Evolutionary conservation across 169 alveolate genomes (phyloP), one percentile per base, ranked within the genome.

Genomic region (Eimeria brunetti): DNA sequence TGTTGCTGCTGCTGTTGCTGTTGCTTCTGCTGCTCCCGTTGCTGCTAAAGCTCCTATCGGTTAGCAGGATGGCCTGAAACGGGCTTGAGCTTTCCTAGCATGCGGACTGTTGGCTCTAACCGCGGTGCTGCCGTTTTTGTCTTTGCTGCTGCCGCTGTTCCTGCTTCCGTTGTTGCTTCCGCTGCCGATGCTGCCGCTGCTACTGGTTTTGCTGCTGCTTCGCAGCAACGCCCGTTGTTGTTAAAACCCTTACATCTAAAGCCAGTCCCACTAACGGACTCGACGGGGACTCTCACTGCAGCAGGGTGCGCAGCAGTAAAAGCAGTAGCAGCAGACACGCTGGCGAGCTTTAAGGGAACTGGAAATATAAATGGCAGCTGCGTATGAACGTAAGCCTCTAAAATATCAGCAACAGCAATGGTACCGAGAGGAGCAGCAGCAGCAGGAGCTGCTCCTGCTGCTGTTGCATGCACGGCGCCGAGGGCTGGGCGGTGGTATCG

Each of bases 391-490:
- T 4, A 67, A n/a, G 46, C 18, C 62, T 41, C 38, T 76, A 38
- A n/a, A 44, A 7, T 36, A 41, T 38, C 58, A 41, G 24, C 62
- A 38, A 8, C 38, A 38, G 5, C 11, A 30, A 7, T 38, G 33
- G 33, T 11, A 73, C 3, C 20, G 41, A 16, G 38, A 7, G 38
- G 27, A 27, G 14, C 58, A 76, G 30, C 69, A 51, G 71, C 71
- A 51, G n/a, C 71, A 0, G 62, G 24, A 75, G 85, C 60, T 22
- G 62, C 60, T 41, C 30, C 58, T 18, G 41, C 62, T 14, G 85
- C 62, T 41, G 58, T 9, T 30, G 85, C 85, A 75, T 75, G 85
- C 85, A 24, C 62, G 41, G 85, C 85, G 22, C 38, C 38, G 85
- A 38, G 85, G 85, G 85, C 85, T 75, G 85, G 85, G 18, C 36